Percentiles rank a stretch among this genome's conserved stretches.
Conservation (phyloP, 495 filamentous ascomycete genomes). For the Tuber calosporum region DNA sequence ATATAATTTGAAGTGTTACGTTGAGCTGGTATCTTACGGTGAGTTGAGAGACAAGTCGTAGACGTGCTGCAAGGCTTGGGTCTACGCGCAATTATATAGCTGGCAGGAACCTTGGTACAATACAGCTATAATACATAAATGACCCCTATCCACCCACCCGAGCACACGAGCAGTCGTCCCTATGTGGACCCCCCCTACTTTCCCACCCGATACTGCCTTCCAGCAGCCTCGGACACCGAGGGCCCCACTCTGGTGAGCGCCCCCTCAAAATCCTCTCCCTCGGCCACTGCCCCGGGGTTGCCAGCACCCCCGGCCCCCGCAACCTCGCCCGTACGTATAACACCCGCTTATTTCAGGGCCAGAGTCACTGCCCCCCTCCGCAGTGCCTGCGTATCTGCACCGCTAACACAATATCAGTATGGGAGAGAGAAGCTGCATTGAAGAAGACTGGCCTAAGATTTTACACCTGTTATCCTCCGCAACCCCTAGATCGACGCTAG, state of each 20-base stretch:
- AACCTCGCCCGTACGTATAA: too few relatives aligned
- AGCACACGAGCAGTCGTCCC: too few relatives aligned
- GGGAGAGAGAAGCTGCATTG: neutral
- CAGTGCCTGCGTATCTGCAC: conserved; percentile 78
- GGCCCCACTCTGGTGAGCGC: conserved; percentile 66
- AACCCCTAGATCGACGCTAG: conserved; percentile 50
- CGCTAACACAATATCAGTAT: conserved; percentile 37
- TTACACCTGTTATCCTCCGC: conserved; percentile 62
- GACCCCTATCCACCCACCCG: too few relatives aligned
- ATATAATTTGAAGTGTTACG: too few relatives aligned
- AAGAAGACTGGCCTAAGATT: conserved; percentile 52
- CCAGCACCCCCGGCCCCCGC: too few relatives aligned
- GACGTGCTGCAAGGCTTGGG: too few relatives aligned
- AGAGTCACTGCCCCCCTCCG: conserved; percentile 49
- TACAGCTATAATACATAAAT: too few relatives aligned
- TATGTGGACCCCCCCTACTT: too few relatives aligned
- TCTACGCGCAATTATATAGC: too few relatives aligned
- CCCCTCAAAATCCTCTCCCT: conserved; percentile 64
- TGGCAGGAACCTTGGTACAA: too few relatives aligned
- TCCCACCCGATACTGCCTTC: conserved; percentile 66
- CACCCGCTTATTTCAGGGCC: conserved; percentile 37
- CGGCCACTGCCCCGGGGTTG: conserved; percentile 46
- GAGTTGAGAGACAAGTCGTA: too few relatives aligned
- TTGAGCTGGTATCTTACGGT: too few relatives aligned
- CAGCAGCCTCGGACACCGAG: conserved; percentile 62